phyloP scores from a whole-genome alignment of 768 basidiomycete species.

The Mycena polygramma region DNA sequence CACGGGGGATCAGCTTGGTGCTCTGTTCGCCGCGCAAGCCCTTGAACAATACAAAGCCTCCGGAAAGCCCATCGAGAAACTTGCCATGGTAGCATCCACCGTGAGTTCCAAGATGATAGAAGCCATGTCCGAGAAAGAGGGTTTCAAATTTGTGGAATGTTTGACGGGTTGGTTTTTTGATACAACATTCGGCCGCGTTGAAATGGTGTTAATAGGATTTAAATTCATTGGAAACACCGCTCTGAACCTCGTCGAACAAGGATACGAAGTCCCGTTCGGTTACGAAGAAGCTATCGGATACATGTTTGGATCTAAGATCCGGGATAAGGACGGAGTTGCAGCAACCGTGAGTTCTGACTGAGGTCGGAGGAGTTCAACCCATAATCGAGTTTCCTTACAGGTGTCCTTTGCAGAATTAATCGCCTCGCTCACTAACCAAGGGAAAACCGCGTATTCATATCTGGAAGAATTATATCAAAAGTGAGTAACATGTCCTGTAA shows the following conservation, averaged over 20 bases:
- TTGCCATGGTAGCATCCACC: slow-evolving; percentile 90
- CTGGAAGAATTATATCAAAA: slow-evolving; percentile 73
- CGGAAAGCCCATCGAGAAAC: slow-evolving; percentile 63
- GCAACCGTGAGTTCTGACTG: slow-evolving; percentile 67
- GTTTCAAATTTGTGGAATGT: slow-evolving; percentile 88
- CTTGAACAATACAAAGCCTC: slow-evolving; percentile 58
- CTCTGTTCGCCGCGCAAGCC: slow-evolving; percentile 57
- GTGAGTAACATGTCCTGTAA: slow-evolving; percentile 48
- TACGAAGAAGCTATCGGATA: slow-evolving; percentile 96
- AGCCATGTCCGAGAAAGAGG: slow-evolving; percentile 79
- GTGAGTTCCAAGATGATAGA: slow-evolving; percentile 94
- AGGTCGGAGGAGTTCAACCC: not conserved
- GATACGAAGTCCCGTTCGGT: slow-evolving; percentile 82
- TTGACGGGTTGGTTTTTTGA: slow-evolving; percentile 70
- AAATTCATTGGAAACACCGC: slow-evolving; percentile 93
- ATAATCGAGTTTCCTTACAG: slow-evolving; percentile 49
- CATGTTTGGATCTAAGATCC: slow-evolving; percentile 84
- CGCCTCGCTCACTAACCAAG: slow-evolving; percentile 60
- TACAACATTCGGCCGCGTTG: slow-evolving; percentile 29
- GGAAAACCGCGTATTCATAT: slow-evolving; percentile 67
- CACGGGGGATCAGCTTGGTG: slow-evolving; percentile 89
- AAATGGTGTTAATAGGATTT: slow-evolving; percentile 67
- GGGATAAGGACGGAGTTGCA: slow-evolving; percentile 91
- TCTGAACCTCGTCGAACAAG: slow-evolving; percentile 70
- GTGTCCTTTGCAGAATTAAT: slow-evolving; percentile 79